Percentiles rank a stretch among this genome's conserved stretches.
phyloP scores from a whole-genome alignment of 2,329 filamentous ascomycete species.

The Trichoderma koningii region DNA sequence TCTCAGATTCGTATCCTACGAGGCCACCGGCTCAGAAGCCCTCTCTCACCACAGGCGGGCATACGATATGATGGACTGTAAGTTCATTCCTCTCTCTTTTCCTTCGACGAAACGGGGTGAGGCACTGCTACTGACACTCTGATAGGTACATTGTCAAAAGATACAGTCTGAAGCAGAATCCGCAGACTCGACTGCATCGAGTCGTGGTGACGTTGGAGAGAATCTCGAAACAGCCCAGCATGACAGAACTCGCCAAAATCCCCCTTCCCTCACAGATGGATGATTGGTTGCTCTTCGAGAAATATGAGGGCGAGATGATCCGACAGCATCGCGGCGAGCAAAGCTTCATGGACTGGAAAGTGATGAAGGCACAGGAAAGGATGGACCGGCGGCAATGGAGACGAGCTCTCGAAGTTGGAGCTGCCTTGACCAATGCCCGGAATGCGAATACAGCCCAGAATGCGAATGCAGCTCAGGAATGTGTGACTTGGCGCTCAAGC shows the following conservation, averaged over 20 bases:
- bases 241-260: constrained; percentile 48
- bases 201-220: constrained; percentile 52
- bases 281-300: constrained; percentile 56
- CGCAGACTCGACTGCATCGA: constrained; percentile 44
- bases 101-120: no score
- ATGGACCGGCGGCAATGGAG: constrained; percentile 36
- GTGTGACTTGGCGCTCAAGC: neutral
- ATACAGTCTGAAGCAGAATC: constrained; percentile 49
- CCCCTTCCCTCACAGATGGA: constrained; percentile 58
- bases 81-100: constrained; percentile 31
- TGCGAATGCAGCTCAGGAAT: constrained; percentile 20
- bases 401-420: constrained; percentile 34
- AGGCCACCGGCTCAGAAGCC: constrained; percentile 53
- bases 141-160: constrained; percentile 52
- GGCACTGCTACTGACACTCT: neutral
- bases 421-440: constrained; percentile 32
- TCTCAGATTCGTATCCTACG: constrained; percentile 55
- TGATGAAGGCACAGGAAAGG: constrained; percentile 38
- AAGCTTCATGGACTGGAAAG: constrained; percentile 47
- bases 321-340: constrained; percentile 44
- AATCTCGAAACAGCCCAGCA: constrained; percentile 44
- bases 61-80: constrained; percentile 61
- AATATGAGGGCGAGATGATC: constrained; percentile 48
- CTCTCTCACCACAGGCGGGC: constrained; percentile 54
- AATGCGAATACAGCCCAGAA: constrained; percentile 23